These are phyloP conservation scores for Oehlia diaphana DNA, from an alignment of 192 early-diverging fungal species.

Conservation along the genomic window DNA sequence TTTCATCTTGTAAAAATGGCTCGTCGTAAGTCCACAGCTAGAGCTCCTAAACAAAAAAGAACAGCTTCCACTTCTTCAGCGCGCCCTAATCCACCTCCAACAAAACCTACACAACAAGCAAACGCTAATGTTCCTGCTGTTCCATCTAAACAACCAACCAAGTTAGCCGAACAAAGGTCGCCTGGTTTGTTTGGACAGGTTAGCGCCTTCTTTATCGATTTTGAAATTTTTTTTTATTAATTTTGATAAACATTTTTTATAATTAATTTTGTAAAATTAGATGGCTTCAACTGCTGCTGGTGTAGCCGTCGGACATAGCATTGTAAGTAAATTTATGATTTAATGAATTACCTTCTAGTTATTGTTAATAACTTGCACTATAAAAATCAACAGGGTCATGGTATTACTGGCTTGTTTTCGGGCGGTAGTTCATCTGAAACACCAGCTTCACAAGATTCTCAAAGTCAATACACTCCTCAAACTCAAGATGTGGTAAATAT, in stretches of 20 bases:
- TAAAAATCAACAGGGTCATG: slow-evolving; percentile 20
- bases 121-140: background rate
- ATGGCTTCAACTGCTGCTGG: slow-evolving; percentile 95
- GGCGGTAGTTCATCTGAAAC: slow-evolving; percentile 37
- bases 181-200: slow-evolving; percentile 30
- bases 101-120: background rate
- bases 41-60: background rate
- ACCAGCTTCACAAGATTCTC: slow-evolving; percentile 21
- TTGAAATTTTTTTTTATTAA: too few relatives aligned
- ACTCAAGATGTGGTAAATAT: background rate
- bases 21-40: background rate
- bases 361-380: background rate
- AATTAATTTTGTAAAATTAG: slow-evolving; percentile 35
- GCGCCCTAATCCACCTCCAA: background rate
- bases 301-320: slow-evolving; percentile 87
- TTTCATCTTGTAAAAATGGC: background rate
- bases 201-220: background rate
- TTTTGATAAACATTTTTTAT: background rate
- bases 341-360: background rate
- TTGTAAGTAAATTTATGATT: slow-evolving; percentile 50
- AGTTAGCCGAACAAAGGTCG: background rate
- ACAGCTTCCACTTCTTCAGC: background rate
- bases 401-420: slow-evolving; percentile 47
- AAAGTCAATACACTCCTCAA: slow-evolving; percentile 8
- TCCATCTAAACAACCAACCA: background rate